These are phyloP conservation scores for Aspergillus mulundensis DNA, from an alignment of 495 filamentous ascomycete species.

Conservation along the genomic window DNA sequence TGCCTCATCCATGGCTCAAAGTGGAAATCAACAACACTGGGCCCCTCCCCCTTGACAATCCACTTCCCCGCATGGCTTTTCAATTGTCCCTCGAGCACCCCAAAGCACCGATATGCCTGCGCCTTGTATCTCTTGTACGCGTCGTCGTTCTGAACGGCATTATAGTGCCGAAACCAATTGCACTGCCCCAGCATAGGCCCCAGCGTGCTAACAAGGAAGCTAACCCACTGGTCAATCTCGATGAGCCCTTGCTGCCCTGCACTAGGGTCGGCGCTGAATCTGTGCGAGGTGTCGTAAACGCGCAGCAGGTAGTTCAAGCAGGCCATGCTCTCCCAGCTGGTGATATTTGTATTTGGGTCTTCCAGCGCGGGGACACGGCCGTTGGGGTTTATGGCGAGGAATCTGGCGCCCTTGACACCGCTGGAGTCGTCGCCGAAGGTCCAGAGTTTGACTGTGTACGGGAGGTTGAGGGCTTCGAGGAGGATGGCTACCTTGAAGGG, in stretches of 20 bases:
- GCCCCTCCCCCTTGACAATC: too few species aligned
- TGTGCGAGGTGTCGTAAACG: constrained; percentile 27
- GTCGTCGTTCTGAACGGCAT: constrained; percentile 35
- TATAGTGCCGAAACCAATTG: constrained; percentile 38
- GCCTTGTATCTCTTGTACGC: constrained; percentile 33
- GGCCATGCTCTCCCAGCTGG: constrained; percentile 36
- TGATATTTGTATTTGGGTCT: constrained; percentile 40
- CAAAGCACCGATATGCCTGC: constrained; percentile 38
- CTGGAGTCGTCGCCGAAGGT: constrained; percentile 47
- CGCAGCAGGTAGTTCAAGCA: constrained; percentile 38
- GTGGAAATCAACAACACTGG: constrained; percentile 34
- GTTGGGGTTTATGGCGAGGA: constrained; percentile 81
- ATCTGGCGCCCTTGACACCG: constrained; percentile 64
- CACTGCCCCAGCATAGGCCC: constrained; percentile 42
- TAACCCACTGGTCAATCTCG: constrained; percentile 39
- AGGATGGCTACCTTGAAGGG: constrained; percentile 69
- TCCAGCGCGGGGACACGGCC: constrained; percentile 76
- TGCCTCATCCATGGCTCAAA: constrained; percentile 45
- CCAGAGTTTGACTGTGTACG: constrained; percentile 59
- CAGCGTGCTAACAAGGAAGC: constrained; percentile 38
- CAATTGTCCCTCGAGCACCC: constrained; percentile 26
- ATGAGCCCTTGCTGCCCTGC: constrained; percentile 32
- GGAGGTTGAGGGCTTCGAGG: constrained; percentile 70
- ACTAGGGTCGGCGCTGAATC: constrained; percentile 24
- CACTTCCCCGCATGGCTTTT: too few species aligned